Percentiles rank a stretch among this genome's conserved stretches.
Conservation (phyloP, 2,329 filamentous ascomycete genomes). For the Dothistroma pini region DNA sequence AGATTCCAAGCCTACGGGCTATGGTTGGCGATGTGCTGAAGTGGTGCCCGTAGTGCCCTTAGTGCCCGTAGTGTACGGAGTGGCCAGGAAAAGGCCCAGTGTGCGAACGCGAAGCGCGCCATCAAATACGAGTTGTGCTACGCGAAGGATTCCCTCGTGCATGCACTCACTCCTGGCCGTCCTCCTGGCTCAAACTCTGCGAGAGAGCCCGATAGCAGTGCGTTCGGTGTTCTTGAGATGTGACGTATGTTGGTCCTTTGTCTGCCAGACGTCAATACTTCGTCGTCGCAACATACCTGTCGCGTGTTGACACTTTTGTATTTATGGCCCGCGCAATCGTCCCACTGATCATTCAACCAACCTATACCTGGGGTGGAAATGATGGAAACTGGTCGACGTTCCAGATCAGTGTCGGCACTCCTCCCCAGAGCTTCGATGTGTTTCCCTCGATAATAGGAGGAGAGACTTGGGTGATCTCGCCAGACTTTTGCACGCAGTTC, state of each 20-base stretch:
- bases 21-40: neutral
- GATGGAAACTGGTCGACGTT: constrained; percentile 18
- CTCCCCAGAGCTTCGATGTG: constrained; percentile 11
- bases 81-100: neutral
- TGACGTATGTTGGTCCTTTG: neutral
- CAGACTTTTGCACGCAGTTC: constrained; percentile 7
- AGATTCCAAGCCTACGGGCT: neutral
- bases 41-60: neutral
- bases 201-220: neutral
- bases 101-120: neutral
- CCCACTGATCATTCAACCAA: constrained; percentile 1
- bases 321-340: neutral
- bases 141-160: neutral
- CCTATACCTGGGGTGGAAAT: constrained; percentile 11
- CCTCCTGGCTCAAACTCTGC: neutral
- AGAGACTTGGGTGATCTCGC: constrained; percentile 12
- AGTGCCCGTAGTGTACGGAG: neutral
- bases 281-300: neutral
- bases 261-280: neutral
- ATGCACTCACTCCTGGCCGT: neutral
- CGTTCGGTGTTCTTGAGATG: neutral
- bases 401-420: constrained; percentile 10
- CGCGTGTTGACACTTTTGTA: neutral
- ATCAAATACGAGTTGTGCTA: neutral
- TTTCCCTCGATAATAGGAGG: constrained; percentile 7